These are phyloP conservation scores for Diaporthe sp. DNA, from an alignment of 2,329 filamentous ascomycete genomes.

Conservation along the genomic window DNA sequence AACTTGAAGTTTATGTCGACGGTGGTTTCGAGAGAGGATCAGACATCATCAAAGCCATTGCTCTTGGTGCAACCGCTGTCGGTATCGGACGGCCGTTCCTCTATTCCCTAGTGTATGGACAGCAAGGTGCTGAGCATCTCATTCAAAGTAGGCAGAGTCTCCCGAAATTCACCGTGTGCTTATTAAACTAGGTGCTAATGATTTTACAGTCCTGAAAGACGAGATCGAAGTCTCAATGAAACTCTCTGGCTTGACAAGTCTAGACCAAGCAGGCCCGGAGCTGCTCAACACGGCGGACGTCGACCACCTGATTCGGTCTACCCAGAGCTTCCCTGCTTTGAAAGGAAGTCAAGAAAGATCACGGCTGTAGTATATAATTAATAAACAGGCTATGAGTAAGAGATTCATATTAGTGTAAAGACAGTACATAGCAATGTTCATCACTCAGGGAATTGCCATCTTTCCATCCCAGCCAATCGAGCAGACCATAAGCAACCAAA, in stretches of 20 bases:
- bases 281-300: conserved; percentile 32
- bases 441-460: background rate
- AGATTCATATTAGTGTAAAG: background rate
- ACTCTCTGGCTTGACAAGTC: conserved; percentile 15
- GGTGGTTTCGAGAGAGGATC: conserved; percentile 67
- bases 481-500: background rate
- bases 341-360: background rate
- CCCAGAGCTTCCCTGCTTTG: background rate
- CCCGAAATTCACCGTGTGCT: fast-evolving
- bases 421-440: background rate
- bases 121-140: conserved; percentile 28
- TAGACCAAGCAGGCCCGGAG: conserved; percentile 32
- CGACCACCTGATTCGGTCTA: conserved; percentile 12
- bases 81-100: conserved; percentile 56
- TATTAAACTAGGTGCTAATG: background rate
- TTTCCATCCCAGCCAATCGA: background rate
- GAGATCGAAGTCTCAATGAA: conserved; percentile 35
- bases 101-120: conserved; percentile 31
- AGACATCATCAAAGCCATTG: conserved; percentile 69
- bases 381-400: background rate
- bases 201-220: conserved; percentile 16
- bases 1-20: conserved; percentile 67
- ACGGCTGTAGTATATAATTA: background rate
- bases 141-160: conserved; percentile 12
- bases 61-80: conserved; percentile 66